These are phyloP conservation scores for Suillus subaureus DNA, from an alignment of 768 basidiomycete species.

Conservation along the genomic window DNA sequence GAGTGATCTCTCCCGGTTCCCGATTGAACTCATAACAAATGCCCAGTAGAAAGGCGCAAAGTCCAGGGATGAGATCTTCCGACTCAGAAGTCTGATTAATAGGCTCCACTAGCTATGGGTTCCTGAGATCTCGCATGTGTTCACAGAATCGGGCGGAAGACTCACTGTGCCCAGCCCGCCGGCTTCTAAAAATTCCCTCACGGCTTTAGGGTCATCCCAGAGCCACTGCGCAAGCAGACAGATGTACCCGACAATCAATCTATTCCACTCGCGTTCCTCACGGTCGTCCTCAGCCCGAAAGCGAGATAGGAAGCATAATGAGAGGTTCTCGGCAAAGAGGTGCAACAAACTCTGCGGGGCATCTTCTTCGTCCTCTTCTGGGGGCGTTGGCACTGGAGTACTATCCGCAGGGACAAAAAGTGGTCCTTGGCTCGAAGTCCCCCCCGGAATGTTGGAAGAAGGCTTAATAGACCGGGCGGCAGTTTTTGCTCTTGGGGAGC, in stretches of 20 bases:
- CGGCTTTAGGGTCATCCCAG: slow-evolving; percentile 92
- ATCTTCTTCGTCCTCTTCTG: slow-evolving; percentile 57
- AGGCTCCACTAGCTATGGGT: slow-evolving; percentile 82
- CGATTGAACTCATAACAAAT: slow-evolving; percentile 96
- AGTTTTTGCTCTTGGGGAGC: slow-evolving; percentile 63
- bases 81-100: slow-evolving; percentile 88
- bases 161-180: slow-evolving; percentile 90
- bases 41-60: slow-evolving; percentile 90
- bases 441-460: slow-evolving; percentile 34
- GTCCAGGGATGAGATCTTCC: slow-evolving; percentile 84
- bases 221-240: slow-evolving; percentile 88
- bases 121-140: not conserved
- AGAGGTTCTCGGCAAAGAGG: slow-evolving; percentile 87
- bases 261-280: slow-evolving; percentile 88
- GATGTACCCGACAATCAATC: slow-evolving; percentile 84
- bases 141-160: slow-evolving; percentile 17
- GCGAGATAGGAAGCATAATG: slow-evolving; percentile 80
- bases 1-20: slow-evolving; percentile 93
- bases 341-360: slow-evolving; percentile 75
- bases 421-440: slow-evolving; percentile 36
- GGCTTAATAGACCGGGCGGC: slow-evolving; percentile 69
- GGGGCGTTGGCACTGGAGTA: slow-evolving; percentile 34
- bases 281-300: slow-evolving; percentile 54
- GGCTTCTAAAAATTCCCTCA: slow-evolving; percentile 87
- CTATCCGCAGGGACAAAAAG: slow-evolving; percentile 84